phyloP scores from a whole-genome alignment of 2,329 filamentous ascomycete species.

The Cryphonectria nitschkei region DNA sequence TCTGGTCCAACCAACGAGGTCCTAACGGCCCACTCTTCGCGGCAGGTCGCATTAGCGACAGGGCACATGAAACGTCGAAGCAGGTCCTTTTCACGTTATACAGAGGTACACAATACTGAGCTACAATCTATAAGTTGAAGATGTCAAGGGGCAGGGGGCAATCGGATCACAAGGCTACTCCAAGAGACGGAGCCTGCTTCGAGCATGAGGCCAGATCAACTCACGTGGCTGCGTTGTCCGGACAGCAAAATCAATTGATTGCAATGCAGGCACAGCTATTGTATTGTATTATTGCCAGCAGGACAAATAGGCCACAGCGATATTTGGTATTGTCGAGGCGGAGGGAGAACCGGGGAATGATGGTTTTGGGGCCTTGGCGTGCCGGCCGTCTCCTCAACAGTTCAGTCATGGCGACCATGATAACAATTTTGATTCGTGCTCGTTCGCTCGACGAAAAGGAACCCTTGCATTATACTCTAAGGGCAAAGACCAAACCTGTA shows the following conservation, averaged over 20 bases:
- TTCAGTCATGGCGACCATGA: not conserved
- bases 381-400: not conserved
- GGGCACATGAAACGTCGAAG: slow-evolving; percentile 17
- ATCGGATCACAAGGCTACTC: not conserved
- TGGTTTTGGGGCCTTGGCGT: not conserved
- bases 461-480: not conserved
- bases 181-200: not conserved
- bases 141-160: not conserved
- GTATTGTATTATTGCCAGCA: not conserved
- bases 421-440: not conserved
- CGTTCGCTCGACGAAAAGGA: not conserved
- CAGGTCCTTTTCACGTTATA: not conserved
- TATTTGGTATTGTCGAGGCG: no score
- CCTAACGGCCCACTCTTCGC: not conserved
- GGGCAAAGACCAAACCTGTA: not conserved
- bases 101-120: slow-evolving; percentile 3
- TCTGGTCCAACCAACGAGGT: not conserved
- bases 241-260: not conserved
- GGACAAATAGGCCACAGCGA: not conserved
- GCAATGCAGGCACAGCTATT: not conserved
- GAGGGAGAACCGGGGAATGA: no score
- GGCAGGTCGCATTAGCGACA: not conserved
- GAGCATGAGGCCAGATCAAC: not conserved
- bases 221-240: not conserved
- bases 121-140: not conserved